These are phyloP conservation scores for Keithomyces neogunnii DNA, from an alignment of 2,329 filamentous ascomycete genomes.

Conservation along the genomic window DNA sequence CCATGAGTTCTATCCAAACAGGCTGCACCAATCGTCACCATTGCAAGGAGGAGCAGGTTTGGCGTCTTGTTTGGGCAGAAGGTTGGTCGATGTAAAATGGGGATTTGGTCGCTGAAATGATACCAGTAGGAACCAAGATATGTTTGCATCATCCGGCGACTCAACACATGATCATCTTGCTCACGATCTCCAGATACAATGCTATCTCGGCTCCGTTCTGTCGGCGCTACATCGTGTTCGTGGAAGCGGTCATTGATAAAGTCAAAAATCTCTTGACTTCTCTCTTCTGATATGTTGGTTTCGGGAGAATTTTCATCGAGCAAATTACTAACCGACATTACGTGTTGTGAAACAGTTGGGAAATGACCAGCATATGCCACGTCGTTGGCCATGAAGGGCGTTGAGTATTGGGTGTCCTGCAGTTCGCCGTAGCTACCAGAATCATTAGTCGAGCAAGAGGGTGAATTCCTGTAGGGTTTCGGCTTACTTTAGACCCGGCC, in stretches of 20 bases:
- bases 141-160: conserved; percentile 88
- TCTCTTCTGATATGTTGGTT: conserved; percentile 75
- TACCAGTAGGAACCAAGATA: conserved; percentile 93
- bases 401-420: conserved; percentile 30
- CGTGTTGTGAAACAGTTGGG: conserved; percentile 58
- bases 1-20: conserved; percentile 80
- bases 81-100: conserved; percentile 89
- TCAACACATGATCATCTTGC: conserved; percentile 58
- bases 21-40: conserved; percentile 88
- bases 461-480: not conserved
- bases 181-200: conserved; percentile 73
- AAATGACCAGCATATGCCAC: conserved; percentile 45
- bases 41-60: conserved; percentile 73
- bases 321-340: conserved; percentile 84
- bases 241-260: conserved; percentile 76
- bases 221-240: conserved; percentile 65
- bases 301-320: conserved; percentile 74
- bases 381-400: conserved; percentile 41
- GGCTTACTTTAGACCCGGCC: conserved; percentile 23
- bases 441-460: conserved; percentile 15
- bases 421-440: conserved; percentile 42
- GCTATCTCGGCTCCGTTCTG: conserved; percentile 65
- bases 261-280: conserved; percentile 74
- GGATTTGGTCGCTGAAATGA: conserved; percentile 88
- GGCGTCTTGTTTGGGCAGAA: conserved; percentile 84